Conservation (phyloP, 257 asterid species). For the Nemophila menziesii region DNA sequence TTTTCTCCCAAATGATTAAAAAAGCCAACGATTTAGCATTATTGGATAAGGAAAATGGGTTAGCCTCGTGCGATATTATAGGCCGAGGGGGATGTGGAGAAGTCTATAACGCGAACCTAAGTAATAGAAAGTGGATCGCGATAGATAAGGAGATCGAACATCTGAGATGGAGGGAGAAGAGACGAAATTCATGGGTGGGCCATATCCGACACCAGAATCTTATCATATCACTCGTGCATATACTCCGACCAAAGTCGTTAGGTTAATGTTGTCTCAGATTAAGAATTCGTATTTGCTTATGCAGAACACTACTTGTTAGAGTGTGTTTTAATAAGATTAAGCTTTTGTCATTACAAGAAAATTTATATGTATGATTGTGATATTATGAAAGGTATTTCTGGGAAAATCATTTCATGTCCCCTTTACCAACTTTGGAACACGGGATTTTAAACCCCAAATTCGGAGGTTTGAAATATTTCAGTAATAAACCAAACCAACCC, state of each 20-base stretch:
- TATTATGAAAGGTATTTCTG: too few species aligned
- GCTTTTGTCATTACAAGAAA: too few species aligned
- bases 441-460: too few species aligned
- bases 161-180: conserved; percentile 39
- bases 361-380: too few species aligned
- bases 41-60: conserved; percentile 51
- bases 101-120: conserved; percentile 55
- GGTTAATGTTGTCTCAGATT: conserved; percentile 67
- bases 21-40: conserved; percentile 70
- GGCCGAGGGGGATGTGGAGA: conserved; percentile 90
- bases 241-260: conserved; percentile 64
- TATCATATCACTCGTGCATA: conserved; percentile 56
- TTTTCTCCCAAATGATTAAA: conserved; percentile 59
- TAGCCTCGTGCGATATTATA: conserved; percentile 41
- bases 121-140: conserved; percentile 57
- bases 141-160: conserved; percentile 58
- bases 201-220: conserved; percentile 66
- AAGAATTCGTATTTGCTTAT: conserved; percentile 13
- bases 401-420: too few species aligned
- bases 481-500: too few species aligned
- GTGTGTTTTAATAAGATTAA: not conserved
- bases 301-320: not conserved
- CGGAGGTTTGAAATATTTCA: too few species aligned
- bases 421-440: too few species aligned
- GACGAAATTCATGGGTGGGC: conserved; percentile 60